A percentile compares a stretch with the other conserved stretches of the same genome.
Conservation (phyloP, 179 eudicot genomes). For the Beta macrorhiza region DNA sequence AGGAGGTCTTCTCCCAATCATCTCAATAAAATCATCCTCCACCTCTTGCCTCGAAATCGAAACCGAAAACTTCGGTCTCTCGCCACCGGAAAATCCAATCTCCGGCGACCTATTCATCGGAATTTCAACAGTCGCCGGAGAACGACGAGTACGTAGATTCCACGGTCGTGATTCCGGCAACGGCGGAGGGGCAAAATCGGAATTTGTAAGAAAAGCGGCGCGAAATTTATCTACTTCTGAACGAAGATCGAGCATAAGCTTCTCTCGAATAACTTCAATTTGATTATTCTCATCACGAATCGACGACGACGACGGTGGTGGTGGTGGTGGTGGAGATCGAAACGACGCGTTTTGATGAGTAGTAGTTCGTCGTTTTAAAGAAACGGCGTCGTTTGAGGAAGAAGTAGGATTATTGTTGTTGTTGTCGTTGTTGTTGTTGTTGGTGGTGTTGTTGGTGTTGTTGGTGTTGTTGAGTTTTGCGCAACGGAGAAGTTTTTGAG, state of each 20-base stretch:
- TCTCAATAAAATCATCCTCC: constrained; percentile 40
- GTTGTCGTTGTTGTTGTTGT: not conserved
- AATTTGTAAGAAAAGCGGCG: constrained; percentile 15
- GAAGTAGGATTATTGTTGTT: not conserved
- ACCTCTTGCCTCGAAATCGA: constrained; percentile 42
- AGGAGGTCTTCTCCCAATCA: constrained; percentile 43
- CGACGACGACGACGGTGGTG: not conserved
- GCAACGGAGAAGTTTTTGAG: constrained; percentile 42
- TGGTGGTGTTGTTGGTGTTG: not conserved
- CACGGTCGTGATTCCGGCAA: constrained; percentile 37
- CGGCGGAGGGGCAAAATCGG: constrained; percentile 15
- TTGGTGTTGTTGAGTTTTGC: constrained; percentile 16
- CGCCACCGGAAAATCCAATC: not conserved
- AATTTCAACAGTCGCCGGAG: constrained; percentile 11
- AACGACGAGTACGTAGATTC: constrained; percentile 41
- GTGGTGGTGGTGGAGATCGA: constrained; percentile 5
- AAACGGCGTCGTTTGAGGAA: constrained; percentile 18
- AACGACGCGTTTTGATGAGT: constrained; percentile 16
- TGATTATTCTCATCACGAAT: constrained; percentile 10
- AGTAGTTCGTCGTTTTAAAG: not conserved
- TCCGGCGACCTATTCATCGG: not conserved
- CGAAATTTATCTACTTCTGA: constrained; percentile 44
- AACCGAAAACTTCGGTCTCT: constrained; percentile 35
- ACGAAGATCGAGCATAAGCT: constrained; percentile 48
- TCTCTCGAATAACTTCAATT: constrained; percentile 42